Base-by-base conservation (phyloP, 805 yeast genomes). In the Barnettozyma siamensis region DNA sequence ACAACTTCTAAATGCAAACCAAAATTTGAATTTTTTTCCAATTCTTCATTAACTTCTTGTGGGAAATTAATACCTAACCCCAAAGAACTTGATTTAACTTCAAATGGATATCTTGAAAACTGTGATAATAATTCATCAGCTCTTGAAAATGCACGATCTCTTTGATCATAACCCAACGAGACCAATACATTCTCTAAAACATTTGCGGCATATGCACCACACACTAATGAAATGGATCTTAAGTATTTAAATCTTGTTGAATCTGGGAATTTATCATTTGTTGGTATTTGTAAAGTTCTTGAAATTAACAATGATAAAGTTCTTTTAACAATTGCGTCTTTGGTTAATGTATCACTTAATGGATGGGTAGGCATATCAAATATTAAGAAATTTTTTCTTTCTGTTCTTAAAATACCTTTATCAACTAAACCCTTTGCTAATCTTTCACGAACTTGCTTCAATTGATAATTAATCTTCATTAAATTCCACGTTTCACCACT, bases 311-410 rank as follows among this genome's bases (percentile, higher is more conserved):
- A 59, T 34, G 75, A 72, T 47, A 88, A 67, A 21, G 88, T 77
- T 54, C 97, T 76, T 44, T 78, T 72, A 42, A 80, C 79, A 42
- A 93, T 75, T 41, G 80, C 79, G 51, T 87, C 95, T 64, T 93
- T 93, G 37, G 95, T 80, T 49, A 78, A 68, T 33, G 83, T 74
- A 63, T 93, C 99, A 26, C 89, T 83, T 12, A 93, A 77, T 7
- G 99, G 99, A 64, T 94, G 99, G 8, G 99, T 93, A 24, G 99
- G 96, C 97, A 93, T 93, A 63, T 93, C 99, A 55, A 93, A 93
- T 40, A 93, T 69, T 56, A 93, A 78, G 60, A 93, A 93, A 66
- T 88, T 93, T 61, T 89, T 88, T 63, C 95, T 79, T 64, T 93
- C 99, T 7, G 99, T 93, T 67, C 96, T 81, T 57, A 94, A 73